A percentile compares a stretch with the other conserved stretches of the same genome.
phyloP scores from a whole-genome alignment of 2,329 filamentous ascomycete genomes.

The Pseudogymnoascus sp. region DNA sequence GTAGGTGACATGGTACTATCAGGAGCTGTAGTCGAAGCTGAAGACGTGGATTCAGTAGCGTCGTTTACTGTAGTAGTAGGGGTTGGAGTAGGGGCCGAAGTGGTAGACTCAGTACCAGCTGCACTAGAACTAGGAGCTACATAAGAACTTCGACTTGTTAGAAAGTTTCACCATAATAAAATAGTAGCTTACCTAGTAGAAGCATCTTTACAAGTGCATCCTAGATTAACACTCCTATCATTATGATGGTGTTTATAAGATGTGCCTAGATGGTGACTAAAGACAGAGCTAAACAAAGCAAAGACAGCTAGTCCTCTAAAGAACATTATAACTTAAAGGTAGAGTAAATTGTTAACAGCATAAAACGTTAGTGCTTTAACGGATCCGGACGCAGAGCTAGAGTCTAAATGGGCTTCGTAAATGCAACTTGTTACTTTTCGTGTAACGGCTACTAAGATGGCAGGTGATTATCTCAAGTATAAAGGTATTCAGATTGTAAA shows the following conservation, averaged over 20 bases:
- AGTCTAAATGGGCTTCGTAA: too few relatives aligned
- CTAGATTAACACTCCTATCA: background rate
- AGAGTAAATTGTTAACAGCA: too few relatives aligned
- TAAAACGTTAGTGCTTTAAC: too few relatives aligned
- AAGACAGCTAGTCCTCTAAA: background rate
- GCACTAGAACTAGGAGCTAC: background rate
- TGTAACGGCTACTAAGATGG: too few relatives aligned
- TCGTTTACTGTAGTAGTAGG: background rate
- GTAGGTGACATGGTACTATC: background rate
- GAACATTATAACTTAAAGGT: background rate
- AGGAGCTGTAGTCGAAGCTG: background rate
- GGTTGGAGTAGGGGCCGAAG: background rate
- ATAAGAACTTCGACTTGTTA: background rate
- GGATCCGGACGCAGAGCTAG: too few relatives aligned
- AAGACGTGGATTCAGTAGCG: background rate
- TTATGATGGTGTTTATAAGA: background rate
- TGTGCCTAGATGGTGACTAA: background rate
- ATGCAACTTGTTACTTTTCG: too few relatives aligned
- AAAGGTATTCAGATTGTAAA: too few relatives aligned
- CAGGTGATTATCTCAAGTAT: too few relatives aligned
- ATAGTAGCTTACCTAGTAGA: background rate
- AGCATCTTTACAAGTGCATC: background rate
- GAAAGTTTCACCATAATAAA: background rate
- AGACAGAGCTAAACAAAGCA: background rate
- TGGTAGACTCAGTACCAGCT: background rate